A percentile compares a stretch with the other conserved stretches of the same genome.
Evolutionary conservation across 192 early-diverging fungal genomes (phyloP).

Genomic region (Rhizophagus sp.): DNA sequence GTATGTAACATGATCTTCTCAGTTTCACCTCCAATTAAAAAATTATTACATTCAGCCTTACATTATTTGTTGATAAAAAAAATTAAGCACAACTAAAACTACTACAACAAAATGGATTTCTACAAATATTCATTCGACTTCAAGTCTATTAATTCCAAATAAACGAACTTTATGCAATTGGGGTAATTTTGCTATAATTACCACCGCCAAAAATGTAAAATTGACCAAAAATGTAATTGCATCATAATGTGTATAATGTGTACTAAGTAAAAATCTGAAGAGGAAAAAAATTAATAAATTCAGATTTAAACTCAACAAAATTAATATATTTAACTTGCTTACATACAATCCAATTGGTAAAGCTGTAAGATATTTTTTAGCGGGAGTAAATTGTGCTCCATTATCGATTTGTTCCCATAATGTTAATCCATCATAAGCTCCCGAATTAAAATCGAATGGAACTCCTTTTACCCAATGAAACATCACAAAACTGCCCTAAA

Average conservation of each 20-base stretch:
- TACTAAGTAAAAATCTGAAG: slow-evolving; percentile 84
- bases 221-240: slow-evolving; percentile 88
- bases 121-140: slow-evolving; percentile 23
- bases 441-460: slow-evolving; percentile 92
- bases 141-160: slow-evolving; percentile 87
- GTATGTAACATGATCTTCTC: too few species aligned
- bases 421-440: slow-evolving; percentile 89
- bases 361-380: slow-evolving; percentile 96
- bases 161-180: slow-evolving; percentile 86
- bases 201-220: slow-evolving; percentile 77
- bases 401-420: slow-evolving; percentile 99
- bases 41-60: too few species aligned
- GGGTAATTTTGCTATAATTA: slow-evolving; percentile 92
- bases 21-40: too few species aligned
- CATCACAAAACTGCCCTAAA: slow-evolving; percentile 92
- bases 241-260: slow-evolving; percentile 97
- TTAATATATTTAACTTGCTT: not conserved
- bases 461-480: slow-evolving; percentile 98
- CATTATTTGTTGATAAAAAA: too few species aligned
- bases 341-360: slow-evolving; percentile 93
- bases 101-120: not conserved
- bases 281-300: not conserved
- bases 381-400: slow-evolving; percentile 96
- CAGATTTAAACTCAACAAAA: not conserved
- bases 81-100: not conserved